phyloP scores from a whole-genome alignment of 108 stramenopile genomes.

The Epipyxis sp. region DNA sequence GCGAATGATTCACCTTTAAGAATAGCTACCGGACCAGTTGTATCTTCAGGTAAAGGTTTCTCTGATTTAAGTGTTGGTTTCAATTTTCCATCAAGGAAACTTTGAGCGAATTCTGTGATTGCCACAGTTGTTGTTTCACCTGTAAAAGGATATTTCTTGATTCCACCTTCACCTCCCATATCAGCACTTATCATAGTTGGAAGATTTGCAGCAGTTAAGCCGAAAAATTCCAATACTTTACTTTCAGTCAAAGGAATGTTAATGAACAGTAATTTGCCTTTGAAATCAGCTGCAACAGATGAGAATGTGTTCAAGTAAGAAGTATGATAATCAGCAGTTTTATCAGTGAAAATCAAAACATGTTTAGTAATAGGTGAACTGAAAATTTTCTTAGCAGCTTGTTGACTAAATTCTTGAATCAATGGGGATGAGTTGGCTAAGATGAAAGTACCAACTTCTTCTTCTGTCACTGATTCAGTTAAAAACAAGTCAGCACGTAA shows the following conservation, averaged over 20 bases:
- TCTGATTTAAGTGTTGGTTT: slow-evolving; percentile 17
- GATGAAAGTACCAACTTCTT: slow-evolving; percentile 45
- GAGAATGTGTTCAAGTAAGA: neutral
- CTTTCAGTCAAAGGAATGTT: slow-evolving; percentile 48
- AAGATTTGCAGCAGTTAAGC: slow-evolving; percentile 39
- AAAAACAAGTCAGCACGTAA: slow-evolving; percentile 34
- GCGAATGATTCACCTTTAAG: slow-evolving; percentile 36
- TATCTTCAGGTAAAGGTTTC: slow-evolving; percentile 8
- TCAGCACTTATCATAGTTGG: slow-evolving; percentile 53
- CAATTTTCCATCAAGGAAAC: neutral
- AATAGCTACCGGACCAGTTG: neutral
- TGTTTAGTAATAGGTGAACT: slow-evolving; percentile 48
- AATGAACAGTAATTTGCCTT: slow-evolving; percentile 27
- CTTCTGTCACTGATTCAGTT: slow-evolving; percentile 17
- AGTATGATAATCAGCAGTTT: neutral
- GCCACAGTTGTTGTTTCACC: slow-evolving; percentile 36
- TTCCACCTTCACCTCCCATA: slow-evolving; percentile 46
- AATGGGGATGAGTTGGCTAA: slow-evolving; percentile 46
- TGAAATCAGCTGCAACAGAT: neutral
- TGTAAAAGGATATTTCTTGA: slow-evolving; percentile 48
- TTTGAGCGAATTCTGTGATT: slow-evolving; percentile 33
- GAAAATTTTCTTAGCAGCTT: slow-evolving; percentile 51
- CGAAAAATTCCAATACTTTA: slow-evolving; percentile 59
- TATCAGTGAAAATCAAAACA: slow-evolving; percentile 33
- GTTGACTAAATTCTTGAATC: slow-evolving; percentile 50